Conservation (phyloP, 1,284 basidiomycete species). For the Inonotus hispidus region DNA sequence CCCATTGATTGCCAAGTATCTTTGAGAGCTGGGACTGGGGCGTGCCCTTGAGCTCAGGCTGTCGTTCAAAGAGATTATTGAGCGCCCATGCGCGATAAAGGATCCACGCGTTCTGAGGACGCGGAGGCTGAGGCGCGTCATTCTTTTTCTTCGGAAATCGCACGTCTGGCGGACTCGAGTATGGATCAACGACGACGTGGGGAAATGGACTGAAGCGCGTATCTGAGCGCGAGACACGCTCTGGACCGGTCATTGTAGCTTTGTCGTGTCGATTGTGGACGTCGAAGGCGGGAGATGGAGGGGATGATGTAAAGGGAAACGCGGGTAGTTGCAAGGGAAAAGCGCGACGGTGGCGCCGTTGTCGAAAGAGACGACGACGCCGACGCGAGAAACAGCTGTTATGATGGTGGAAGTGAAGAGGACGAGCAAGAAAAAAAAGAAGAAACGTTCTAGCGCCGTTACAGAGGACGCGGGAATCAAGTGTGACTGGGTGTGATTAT, state of each 20-base stretch:
- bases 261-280: conserved; percentile 13
- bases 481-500: neutral
- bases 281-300: neutral
- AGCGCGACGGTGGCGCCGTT: conserved; percentile 4
- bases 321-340: neutral
- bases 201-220: conserved; percentile 2
- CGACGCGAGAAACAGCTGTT: neutral
- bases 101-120: conserved; percentile 91
- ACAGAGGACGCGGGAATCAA: neutral
- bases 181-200: conserved; percentile 7
- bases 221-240: conserved; percentile 3
- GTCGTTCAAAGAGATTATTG: conserved; percentile 33
- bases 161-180: neutral
- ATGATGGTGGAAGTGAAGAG: neutral
- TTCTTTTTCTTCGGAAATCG: neutral
- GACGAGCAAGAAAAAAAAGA: neutral
- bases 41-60: conserved; percentile 29
- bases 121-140: conserved; percentile 40
- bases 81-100: conserved; percentile 76
- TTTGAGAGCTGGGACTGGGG: conserved; percentile 71
- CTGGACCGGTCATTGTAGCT: conserved; percentile 12
- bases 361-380: conserved; percentile 1
- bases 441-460: neutral
- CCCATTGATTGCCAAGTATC: conserved; percentile 69
- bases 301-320: neutral